Evolutionary conservation across 805 yeast species (phyloP).

Genomic region (Candida mattraensis): DNA sequence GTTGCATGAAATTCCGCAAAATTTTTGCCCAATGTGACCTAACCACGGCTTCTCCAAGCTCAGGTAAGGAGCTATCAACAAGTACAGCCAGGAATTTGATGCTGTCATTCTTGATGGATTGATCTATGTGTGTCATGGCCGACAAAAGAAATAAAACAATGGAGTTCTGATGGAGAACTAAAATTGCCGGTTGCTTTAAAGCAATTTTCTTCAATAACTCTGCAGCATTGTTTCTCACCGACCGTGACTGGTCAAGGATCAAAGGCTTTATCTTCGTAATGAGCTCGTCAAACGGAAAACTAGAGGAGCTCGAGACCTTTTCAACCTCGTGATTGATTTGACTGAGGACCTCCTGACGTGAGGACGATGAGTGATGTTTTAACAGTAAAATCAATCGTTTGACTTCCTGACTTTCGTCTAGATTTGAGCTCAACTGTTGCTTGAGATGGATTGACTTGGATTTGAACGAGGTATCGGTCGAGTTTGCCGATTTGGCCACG

Average conservation of each 20-base stretch:
- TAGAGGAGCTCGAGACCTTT: constrained; percentile 11
- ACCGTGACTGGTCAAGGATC: constrained; percentile 61
- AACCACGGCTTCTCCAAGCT: constrained; percentile 46
- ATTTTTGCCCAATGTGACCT: constrained; percentile 69
- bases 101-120: constrained; percentile 73
- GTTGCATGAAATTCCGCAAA: constrained; percentile 61
- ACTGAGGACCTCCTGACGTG: constrained; percentile 69
- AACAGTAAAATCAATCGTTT: constrained; percentile 64
- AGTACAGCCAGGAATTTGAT: constrained; percentile 64
- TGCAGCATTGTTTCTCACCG: constrained; percentile 61
- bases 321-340: constrained; percentile 35
- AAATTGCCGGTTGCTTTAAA: constrained; percentile 48
- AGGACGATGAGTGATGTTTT: constrained; percentile 68
- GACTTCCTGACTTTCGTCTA: constrained; percentile 45
- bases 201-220: constrained; percentile 50
- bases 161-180: constrained; percentile 59
- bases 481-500: constrained; percentile 65
- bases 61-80: constrained; percentile 48
- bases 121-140: constrained; percentile 90
- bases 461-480: constrained; percentile 82
- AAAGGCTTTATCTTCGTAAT: constrained; percentile 60
- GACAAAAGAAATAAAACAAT: constrained; percentile 76
- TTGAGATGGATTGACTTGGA: constrained; percentile 55
- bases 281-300: constrained; percentile 53
- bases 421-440: constrained; percentile 31